These are phyloP conservation scores for Leccinum sublutescens DNA, from an alignment of 768 basidiomycete genomes.

Conservation along the genomic window DNA sequence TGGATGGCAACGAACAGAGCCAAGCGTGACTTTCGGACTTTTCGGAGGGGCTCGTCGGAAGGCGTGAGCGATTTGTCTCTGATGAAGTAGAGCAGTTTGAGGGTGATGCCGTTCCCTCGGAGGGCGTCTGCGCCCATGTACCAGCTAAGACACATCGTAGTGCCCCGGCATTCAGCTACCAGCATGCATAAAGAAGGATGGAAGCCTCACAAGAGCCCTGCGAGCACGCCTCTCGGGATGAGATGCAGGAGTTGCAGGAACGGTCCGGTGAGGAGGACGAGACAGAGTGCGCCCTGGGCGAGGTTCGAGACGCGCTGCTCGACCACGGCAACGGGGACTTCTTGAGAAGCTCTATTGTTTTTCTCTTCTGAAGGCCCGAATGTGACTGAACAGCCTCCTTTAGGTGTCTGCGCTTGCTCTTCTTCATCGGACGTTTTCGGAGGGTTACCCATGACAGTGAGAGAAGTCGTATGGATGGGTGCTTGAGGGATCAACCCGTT, in stretches of 20 bases:
- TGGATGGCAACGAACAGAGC: constrained; percentile 72
- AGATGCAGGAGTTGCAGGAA: constrained; percentile 77
- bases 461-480: constrained; percentile 87
- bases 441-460: constrained; percentile 62
- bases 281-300: constrained; percentile 74
- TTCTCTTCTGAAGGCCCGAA: constrained; percentile 24
- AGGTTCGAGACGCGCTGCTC: constrained; percentile 94
- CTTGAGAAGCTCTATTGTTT: constrained; percentile 28
- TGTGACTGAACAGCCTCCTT: not conserved
- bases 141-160: constrained; percentile 50
- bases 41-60: constrained; percentile 64
- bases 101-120: constrained; percentile 77
- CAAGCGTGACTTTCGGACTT: constrained; percentile 73
- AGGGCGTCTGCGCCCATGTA: constrained; percentile 90
- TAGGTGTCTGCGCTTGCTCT: constrained; percentile 20
- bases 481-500: constrained; percentile 87
- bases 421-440: constrained; percentile 39
- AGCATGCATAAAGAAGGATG: constrained; percentile 3
- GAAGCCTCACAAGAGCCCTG: constrained; percentile 75
- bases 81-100: constrained; percentile 76
- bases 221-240: constrained; percentile 81
- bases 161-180: not conserved
- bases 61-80: constrained; percentile 66
- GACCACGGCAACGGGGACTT: constrained; percentile 72
- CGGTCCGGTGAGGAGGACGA: constrained; percentile 78